Evolutionary conservation across 805 yeast genomes (phyloP).

Genomic region (Candida berthetii): DNA sequence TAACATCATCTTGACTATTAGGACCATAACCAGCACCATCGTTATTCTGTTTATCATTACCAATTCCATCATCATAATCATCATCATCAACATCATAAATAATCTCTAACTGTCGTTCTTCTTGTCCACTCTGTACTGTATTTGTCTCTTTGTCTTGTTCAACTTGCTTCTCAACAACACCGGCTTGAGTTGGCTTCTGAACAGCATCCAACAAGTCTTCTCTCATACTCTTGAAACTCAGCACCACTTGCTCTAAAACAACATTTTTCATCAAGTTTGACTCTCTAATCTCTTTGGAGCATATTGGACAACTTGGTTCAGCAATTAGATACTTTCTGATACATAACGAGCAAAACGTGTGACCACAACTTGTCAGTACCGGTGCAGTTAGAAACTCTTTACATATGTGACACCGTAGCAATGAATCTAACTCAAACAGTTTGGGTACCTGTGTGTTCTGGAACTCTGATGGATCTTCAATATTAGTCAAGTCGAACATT

Average conservation of each 20-base stretch:
- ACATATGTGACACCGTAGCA: slow-evolving; percentile 81
- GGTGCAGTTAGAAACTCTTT: slow-evolving; percentile 79
- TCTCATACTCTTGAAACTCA: slow-evolving; percentile 42
- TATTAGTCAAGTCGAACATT: slow-evolving; percentile 5
- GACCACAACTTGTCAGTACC: slow-evolving; percentile 78
- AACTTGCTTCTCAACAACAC: neutral
- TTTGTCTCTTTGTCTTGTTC: slow-evolving; percentile 3
- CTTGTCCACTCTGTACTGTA: too few relatives aligned
- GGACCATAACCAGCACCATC: slow-evolving; percentile 13
- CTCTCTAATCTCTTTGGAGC: slow-evolving; percentile 65
- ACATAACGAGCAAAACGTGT: slow-evolving; percentile 85
- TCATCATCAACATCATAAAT: slow-evolving; percentile 23
- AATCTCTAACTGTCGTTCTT: too few relatives aligned
- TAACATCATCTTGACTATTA: slow-evolving; percentile 21
- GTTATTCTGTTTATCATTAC: too few relatives aligned
- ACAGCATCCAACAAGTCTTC: slow-evolving; percentile 26
- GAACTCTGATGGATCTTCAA: slow-evolving; percentile 77
- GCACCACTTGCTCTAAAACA: slow-evolving; percentile 64
- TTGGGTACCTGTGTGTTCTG: slow-evolving; percentile 43
- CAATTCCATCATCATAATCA: too few relatives aligned
- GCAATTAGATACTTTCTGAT: slow-evolving; percentile 63
- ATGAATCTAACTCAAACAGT: slow-evolving; percentile 57
- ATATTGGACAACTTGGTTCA: slow-evolving; percentile 68
- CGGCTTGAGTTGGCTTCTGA: slow-evolving; percentile 3
- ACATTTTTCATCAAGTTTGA: slow-evolving; percentile 62